A percentile compares a stretch with the other conserved stretches of the same genome.
phyloP scores from a whole-genome alignment of 768 basidiomycete species.

The Brasilioporus rufonigricans region DNA sequence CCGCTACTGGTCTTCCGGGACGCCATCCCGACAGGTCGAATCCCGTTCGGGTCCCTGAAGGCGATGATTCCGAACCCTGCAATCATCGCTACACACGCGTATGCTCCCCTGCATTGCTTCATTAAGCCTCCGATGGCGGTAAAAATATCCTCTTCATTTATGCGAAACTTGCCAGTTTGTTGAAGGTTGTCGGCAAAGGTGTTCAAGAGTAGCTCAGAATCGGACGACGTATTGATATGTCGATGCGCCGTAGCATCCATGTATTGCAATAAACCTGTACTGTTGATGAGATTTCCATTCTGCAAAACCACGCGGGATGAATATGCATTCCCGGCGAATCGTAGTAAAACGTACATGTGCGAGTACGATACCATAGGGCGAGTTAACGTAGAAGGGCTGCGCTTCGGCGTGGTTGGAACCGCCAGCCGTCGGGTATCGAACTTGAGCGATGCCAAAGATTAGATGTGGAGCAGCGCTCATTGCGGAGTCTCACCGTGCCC shows the following conservation, averaged over 20 bases:
- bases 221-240: conserved; percentile 98
- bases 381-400: conserved; percentile 99
- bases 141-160: conserved; percentile 99
- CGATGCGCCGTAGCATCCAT: conserved; percentile 96
- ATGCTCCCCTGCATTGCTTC: conserved; percentile 86
- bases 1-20: conserved; percentile 57
- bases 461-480: conserved; percentile 1
- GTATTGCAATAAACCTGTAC: conserved; percentile 77
- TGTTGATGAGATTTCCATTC: conserved; percentile 99
- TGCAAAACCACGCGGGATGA: conserved; percentile 33
- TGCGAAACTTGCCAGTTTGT: conserved; percentile 97
- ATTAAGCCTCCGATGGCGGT: conserved; percentile 89
- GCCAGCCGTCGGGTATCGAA: conserved; percentile 97
- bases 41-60: conserved; percentile 97
- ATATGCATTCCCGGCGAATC: neutral
- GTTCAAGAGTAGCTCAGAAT: conserved; percentile 96
- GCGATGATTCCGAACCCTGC: conserved; percentile 98
- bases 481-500: conserved; percentile 73
- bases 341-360: conserved; percentile 70
- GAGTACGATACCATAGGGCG: conserved; percentile 98
- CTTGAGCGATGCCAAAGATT: conserved; percentile 40
- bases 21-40: conserved; percentile 89
- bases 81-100: conserved; percentile 98
- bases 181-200: conserved; percentile 98
- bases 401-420: conserved; percentile 96